Evolutionary conservation across 495 filamentous ascomycete species (phyloP).

Genomic region (Cladorrhinum samala): DNA sequence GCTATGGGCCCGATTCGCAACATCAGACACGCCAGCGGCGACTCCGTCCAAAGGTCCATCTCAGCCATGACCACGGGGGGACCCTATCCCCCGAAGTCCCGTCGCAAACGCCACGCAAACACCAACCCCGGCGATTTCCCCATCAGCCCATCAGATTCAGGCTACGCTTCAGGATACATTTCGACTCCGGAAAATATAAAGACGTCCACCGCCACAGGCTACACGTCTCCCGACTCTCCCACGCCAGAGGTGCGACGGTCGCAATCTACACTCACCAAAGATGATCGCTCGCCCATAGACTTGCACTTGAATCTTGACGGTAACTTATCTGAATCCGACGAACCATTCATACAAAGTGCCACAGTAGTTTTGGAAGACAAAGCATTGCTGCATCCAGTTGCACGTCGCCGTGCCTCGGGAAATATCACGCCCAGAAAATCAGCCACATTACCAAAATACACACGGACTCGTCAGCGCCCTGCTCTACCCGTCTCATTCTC

Average conservation of each 20-base stretch:
- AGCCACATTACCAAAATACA: conserved; percentile 16
- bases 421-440: conserved; percentile 8
- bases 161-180: conserved; percentile 19
- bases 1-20: conserved; percentile 14
- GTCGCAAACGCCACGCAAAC: conserved; percentile 8
- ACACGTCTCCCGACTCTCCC: not conserved
- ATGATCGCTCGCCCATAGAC: not conserved
- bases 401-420: not conserved
- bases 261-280: not conserved
- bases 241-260: not conserved
- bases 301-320: conserved; percentile 20
- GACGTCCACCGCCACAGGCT: not conserved
- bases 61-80: conserved; percentile 1
- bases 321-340: conserved; percentile 21
- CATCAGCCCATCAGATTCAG: conserved; percentile 20
- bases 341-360: conserved; percentile 12
- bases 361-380: not conserved
- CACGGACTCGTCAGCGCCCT: conserved; percentile 9
- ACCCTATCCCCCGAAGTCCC: conserved; percentile 3
- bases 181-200: conserved; percentile 2
- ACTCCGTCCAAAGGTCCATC: not conserved
- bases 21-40: not conserved
- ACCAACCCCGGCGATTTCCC: conserved; percentile 10
- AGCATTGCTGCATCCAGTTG: not conserved
- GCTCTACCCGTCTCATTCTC: conserved; percentile 15